These are phyloP conservation scores for Hymenoscyphus repandus DNA, from an alignment of 2,329 filamentous ascomycete species.

Conservation along the genomic window DNA sequence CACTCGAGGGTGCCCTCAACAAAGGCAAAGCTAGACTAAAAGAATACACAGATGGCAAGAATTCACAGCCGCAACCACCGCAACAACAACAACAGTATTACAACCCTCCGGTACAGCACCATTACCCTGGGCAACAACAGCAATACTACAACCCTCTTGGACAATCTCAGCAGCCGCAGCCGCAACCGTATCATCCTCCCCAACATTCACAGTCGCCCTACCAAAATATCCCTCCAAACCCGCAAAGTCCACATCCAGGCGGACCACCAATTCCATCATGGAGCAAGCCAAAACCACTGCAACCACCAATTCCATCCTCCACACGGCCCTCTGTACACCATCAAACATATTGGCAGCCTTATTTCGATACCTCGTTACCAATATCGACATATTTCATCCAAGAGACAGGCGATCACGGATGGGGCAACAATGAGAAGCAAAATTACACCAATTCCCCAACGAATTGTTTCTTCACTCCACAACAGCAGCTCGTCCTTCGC, in stretches of 20 bases:
- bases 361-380: constrained; percentile 41
- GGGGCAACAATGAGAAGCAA: constrained; percentile 57
- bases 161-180: background rate
- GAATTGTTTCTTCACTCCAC: constrained; percentile 50
- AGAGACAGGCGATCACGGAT: constrained; percentile 51
- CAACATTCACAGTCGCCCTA: background rate
- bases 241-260: background rate
- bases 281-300: background rate
- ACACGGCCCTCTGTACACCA: background rate
- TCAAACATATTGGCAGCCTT: constrained; percentile 46
- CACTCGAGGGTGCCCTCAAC: constrained; percentile 3
- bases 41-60: constrained; percentile 1
- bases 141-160: constrained; percentile 1
- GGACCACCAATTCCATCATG: constrained; percentile 2
- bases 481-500: constrained; percentile 47
- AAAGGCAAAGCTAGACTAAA: constrained; percentile 9
- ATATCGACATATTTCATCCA: constrained; percentile 50
- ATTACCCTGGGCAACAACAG: background rate
- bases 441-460: constrained; percentile 45
- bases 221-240: background rate
- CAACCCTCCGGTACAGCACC: background rate
- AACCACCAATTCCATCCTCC: constrained; percentile 1
- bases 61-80: background rate
- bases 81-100: background rate
- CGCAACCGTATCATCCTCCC: background rate